These are phyloP conservation scores for Harringtonia lauricola DNA, from an alignment of 2,329 filamentous ascomycete genomes.

Conservation along the genomic window DNA sequence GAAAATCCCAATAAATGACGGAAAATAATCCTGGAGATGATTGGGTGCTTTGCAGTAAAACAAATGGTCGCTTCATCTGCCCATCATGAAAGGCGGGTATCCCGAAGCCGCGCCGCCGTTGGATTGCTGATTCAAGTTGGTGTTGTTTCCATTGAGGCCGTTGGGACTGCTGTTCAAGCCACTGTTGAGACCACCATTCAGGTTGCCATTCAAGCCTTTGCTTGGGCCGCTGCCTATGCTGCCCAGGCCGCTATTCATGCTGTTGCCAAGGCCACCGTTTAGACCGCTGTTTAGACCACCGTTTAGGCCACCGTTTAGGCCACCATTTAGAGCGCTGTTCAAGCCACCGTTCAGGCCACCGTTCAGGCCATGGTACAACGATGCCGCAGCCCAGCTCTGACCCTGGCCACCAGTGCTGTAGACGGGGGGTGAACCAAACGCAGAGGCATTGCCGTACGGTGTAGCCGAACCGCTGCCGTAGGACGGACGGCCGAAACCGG, in stretches of 20 bases:
- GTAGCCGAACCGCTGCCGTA: not conserved
- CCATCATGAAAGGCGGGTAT: constrained; percentile 18
- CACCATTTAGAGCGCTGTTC: too few species aligned
- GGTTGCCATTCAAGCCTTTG: too few species aligned
- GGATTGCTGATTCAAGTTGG: not conserved
- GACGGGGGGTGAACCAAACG: not conserved
- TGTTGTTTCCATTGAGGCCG: too few species aligned
- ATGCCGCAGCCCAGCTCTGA: not conserved
- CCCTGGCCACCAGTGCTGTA: not conserved
- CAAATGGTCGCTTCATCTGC: constrained; percentile 2
- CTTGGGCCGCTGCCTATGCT: too few species aligned
- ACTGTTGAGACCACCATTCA: not conserved
- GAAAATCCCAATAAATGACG: too few species aligned
- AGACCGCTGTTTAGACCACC: too few species aligned
- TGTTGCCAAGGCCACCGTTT: too few species aligned
- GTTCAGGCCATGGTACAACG: not conserved
- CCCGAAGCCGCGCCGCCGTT: constrained; percentile 6
- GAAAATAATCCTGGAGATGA: too few species aligned
- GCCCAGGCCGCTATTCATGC: too few species aligned
- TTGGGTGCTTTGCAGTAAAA: too few species aligned
- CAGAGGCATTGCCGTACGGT: too few species aligned
- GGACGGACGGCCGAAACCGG: constrained; percentile 43
- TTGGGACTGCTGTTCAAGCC: not conserved
- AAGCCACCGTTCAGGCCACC: not conserved
- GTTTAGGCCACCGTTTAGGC: too few species aligned